Base-by-base conservation (phyloP, 2,329 filamentous ascomycete species). In the Xylariaceae sp. region DNA sequence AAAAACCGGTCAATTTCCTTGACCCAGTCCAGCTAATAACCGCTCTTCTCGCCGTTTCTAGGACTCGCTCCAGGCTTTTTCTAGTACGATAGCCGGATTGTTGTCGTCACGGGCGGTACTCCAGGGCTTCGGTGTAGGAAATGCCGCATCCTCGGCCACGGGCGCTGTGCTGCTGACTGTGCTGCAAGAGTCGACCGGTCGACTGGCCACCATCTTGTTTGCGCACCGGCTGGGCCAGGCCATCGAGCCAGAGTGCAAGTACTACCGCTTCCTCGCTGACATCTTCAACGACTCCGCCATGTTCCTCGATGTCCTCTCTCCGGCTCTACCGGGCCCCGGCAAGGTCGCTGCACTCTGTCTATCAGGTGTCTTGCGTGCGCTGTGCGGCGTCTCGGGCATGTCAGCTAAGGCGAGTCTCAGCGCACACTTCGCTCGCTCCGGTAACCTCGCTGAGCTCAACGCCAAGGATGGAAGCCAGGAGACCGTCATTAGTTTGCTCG, bases 391-490 rank as follows among this genome's bases (percentile, higher is more conserved):
- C 4, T 90, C 93, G 0, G 93, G 91, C 0, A 91, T 89, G 10
- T 92, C 91, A 49, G 89, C 90, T 59, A 97, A 97, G 72, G 93
- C 93, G 2, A 92, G 89, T 57, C 75, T 99, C 62, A 94, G 90
- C 68, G 89, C 91, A 9, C 94, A 99, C 73, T 97, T 99, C 77
- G 92, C 93, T 7, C 84, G 80, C 61, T 85, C 86, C 68, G 90
- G 91, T 30, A 97, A 97, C 70, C 75, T 97, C 37, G 93, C 91
- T 1, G 93, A 97, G 71, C 79, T 99, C 51, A 97, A 97, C 73
- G 92, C 93, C 51, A 86, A 70, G 45, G 93, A 97, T 70, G 92
- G 92, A 10, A 95, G 90, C 61, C 94, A 97, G 74, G 94, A 97
- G 73, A 97, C 93, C 0, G 85, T 96, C 16, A 90, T 99, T 51